Conservation (phyloP, 2,329 filamentous ascomycete species). For the Dryadomyces quercivorus region DNA sequence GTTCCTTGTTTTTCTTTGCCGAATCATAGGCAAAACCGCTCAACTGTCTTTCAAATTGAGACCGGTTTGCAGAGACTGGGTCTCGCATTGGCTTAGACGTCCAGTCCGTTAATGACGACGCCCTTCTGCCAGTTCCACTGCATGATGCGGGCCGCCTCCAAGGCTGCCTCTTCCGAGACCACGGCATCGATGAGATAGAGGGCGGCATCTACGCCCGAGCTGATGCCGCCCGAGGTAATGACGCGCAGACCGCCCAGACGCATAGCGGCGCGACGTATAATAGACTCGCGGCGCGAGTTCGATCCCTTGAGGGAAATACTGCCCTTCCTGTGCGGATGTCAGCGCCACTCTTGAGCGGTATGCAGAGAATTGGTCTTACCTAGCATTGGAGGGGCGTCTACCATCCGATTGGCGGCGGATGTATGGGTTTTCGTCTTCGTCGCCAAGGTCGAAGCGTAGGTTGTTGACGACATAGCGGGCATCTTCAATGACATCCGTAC, state of each 20-base stretch:
- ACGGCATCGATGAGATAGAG: conserved; percentile 77
- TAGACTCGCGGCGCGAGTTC: conserved; percentile 65
- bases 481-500: conserved; percentile 73
- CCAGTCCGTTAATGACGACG: conserved; percentile 70
- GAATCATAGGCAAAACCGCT: background rate
- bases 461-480: conserved; percentile 83
- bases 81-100: conserved; percentile 44
- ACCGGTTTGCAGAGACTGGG: too few relatives aligned
- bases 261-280: conserved; percentile 65
- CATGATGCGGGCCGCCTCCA: conserved; percentile 62
- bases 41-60: background rate
- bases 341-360: background rate
- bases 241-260: conserved; percentile 58
- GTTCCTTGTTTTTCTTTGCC: background rate
- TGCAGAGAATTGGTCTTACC: conserved; percentile 30
- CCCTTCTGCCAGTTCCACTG: conserved; percentile 83
- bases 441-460: conserved; percentile 71
- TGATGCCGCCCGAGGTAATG: conserved; percentile 68
- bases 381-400: conserved; percentile 46
- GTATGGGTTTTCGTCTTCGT: conserved; percentile 75
- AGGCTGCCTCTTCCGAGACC: conserved; percentile 64
- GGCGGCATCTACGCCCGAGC: conserved; percentile 70
- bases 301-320: conserved; percentile 71
- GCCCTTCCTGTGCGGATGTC: conserved; percentile 49
- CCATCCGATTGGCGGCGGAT: conserved; percentile 63